Evolutionary conservation across 257 asterid genomes (phyloP), one percentile per base, ranked within the genome.

Genomic region (Solanum bulbocastanum): DNA sequence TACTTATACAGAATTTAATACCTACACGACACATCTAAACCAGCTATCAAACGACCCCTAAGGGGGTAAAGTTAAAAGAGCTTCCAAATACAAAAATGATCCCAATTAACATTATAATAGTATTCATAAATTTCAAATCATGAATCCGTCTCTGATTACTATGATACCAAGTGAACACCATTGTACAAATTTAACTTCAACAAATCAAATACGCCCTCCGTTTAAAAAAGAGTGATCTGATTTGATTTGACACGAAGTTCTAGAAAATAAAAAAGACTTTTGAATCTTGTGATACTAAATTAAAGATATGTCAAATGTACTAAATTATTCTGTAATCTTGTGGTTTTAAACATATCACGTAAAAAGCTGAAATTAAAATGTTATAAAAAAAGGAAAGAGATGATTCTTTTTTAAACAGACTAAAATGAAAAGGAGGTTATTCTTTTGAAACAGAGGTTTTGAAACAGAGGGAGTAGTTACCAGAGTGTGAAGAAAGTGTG

Each of bases 401-500:
- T 30, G 1, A 30, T 30, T 30, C n/a, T 30, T 30, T 30, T 30
- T 30, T 30, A 30, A 30, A 30, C 30, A 30, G 1, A 30, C 30
- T 30, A 30, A 30, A 30, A 30, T 30, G 30, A 30, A 30, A 30
- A 30, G 1, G 1, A 30, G 30, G 30, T 30, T 1, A 30, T 30
- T 30, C 30, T 30, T 30, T 30, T 30, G 1, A 30, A 30, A 30
- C 30, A 1, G 30, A 30, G 30, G 30, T n/a, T 30, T 30, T 30
- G 1, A 30, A 30, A 30, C 30, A 1, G 30, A 30, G 30, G 30
- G 1, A 30, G 30, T 30, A 86, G 83, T 68, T 44, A 95, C 98
- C 98, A 11, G 98, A 92, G 87, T 95, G 94, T 69, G 96, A 89
- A 39, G 98, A 91, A 35, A 96, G 88, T 2, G 88, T 87, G 15